A percentile compares a stretch with the other conserved stretches of the same genome.
Evolutionary conservation across 2,329 filamentous ascomycete species (phyloP).

Genomic region (Celoporthe dispersa): DNA sequence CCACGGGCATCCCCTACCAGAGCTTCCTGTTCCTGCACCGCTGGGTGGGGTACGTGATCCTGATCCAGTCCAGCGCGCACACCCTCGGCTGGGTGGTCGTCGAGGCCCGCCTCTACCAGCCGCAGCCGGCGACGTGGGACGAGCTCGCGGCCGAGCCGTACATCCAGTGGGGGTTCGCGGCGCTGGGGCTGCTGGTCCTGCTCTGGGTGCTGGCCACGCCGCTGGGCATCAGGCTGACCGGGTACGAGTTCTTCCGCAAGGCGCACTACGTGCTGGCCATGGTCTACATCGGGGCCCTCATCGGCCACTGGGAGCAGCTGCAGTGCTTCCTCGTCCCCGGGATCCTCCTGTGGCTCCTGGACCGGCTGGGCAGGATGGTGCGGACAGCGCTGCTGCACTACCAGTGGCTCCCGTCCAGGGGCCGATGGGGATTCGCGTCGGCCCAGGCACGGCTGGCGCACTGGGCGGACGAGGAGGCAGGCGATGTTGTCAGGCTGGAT

Average conservation of each 20-base stretch:
- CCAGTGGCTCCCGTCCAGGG: constrained; percentile 49
- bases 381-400: constrained; percentile 66
- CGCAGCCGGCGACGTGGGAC: constrained; percentile 64
- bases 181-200: constrained; percentile 65
- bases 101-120: constrained; percentile 70
- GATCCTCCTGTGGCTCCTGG: constrained; percentile 67
- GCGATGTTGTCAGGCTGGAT: constrained; percentile 68
- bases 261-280: constrained; percentile 74
- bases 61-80: constrained; percentile 69
- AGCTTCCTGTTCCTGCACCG: constrained; percentile 79
- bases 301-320: constrained; percentile 73
- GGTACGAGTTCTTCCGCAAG: constrained; percentile 80
- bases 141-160: constrained; percentile 67
- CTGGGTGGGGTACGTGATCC: constrained; percentile 76
- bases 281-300: constrained; percentile 75
- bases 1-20: constrained; percentile 77
- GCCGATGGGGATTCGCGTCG: constrained; percentile 57
- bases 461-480: constrained; percentile 61
- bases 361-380: constrained; percentile 62
- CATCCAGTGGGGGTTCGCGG: constrained; percentile 74
- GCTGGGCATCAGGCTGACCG: constrained; percentile 66
- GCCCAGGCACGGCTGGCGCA: constrained; percentile 54
- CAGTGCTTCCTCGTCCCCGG: constrained; percentile 71
- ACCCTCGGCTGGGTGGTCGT: constrained; percentile 73
- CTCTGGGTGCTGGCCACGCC: constrained; percentile 62